phyloP scores from a whole-genome alignment of 768 basidiomycete genomes.

The Panaeolus cyanescens region DNA sequence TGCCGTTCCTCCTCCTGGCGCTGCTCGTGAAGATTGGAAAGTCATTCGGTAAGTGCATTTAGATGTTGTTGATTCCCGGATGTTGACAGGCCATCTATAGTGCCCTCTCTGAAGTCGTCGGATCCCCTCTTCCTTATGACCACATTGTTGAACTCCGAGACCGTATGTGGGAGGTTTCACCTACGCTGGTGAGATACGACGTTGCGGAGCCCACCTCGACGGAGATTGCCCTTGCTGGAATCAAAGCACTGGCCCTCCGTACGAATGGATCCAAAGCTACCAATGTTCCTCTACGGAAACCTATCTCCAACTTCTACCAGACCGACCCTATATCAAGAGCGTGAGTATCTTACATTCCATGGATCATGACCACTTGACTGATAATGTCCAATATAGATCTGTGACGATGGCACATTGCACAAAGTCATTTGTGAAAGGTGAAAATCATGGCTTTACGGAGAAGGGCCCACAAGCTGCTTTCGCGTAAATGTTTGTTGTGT shows the following conservation, averaged over 20 bases:
- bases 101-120: conserved; percentile 89
- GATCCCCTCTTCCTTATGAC: conserved; percentile 83
- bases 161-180: conserved; percentile 96
- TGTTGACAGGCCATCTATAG: conserved; percentile 35
- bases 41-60: conserved; percentile 70
- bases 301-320: conserved; percentile 92
- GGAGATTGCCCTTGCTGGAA: conserved; percentile 71
- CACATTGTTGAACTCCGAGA: conserved; percentile 83
- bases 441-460: conserved; percentile 59
- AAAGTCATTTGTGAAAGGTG: conserved; percentile 79
- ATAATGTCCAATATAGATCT: conserved; percentile 48
- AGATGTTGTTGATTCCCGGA: neutral
- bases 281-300: conserved; percentile 69
- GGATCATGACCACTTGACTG: neutral
- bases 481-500: conserved; percentile 26
- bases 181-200: conserved; percentile 86
- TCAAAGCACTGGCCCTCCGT: conserved; percentile 55
- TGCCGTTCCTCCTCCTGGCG: conserved; percentile 94
- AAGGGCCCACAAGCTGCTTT: conserved; percentile 48
- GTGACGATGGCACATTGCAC: conserved; percentile 97
- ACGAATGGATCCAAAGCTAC: conserved; percentile 58
- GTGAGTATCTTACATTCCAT: conserved; percentile 46
- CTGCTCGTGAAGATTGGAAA: conserved; percentile 97
- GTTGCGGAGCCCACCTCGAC: conserved; percentile 72
- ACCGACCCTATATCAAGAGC: conserved; percentile 95